Conservation (phyloP, 1,284 basidiomycete genomes). For the Cryptococcus deneoformans region DNA sequence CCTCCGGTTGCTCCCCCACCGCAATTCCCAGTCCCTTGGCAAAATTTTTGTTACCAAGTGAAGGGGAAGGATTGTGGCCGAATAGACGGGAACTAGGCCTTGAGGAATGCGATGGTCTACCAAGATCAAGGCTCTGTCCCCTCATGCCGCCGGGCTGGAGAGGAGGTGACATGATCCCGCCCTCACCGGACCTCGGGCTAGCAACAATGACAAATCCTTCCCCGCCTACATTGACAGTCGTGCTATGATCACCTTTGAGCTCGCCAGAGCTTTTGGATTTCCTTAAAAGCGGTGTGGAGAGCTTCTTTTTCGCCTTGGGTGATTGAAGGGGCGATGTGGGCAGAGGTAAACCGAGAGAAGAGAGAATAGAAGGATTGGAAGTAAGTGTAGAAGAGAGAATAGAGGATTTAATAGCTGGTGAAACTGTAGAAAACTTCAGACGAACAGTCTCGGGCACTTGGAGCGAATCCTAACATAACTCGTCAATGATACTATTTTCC, state of each 20-base stretch:
- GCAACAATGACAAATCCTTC: conserved; percentile 41
- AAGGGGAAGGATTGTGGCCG: conserved; percentile 13
- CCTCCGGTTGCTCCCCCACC: conserved; percentile 35
- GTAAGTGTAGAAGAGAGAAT: conserved; percentile 38
- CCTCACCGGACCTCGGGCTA: conserved; percentile 17
- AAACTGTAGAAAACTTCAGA: conserved; percentile 40
- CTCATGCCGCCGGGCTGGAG: conserved; percentile 5
- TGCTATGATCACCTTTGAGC: conserved; percentile 20
- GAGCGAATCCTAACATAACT: conserved; percentile 31
- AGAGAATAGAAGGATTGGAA: conserved; percentile 39
- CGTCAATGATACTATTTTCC: not conserved
- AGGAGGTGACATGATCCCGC: conserved; percentile 9
- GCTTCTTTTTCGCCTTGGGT: conserved; percentile 31
- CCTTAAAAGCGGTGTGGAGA: conserved; percentile 40
- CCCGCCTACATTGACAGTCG: conserved; percentile 31
- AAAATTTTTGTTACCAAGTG: conserved; percentile 11
- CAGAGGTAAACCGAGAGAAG: conserved; percentile 33
- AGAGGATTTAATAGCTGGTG: conserved; percentile 38
- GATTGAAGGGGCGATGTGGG: conserved; percentile 14
- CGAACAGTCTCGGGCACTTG: conserved; percentile 42
- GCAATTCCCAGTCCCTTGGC: conserved; percentile 30
- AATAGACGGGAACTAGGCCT: conserved; percentile 13
- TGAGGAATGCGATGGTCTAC: conserved; percentile 16
- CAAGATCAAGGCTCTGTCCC: conserved; percentile 25
- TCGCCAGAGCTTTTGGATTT: conserved; percentile 38